These are phyloP conservation scores for Dendryphion nanum DNA, from an alignment of 2,329 filamentous ascomycete species.

Conservation along the genomic window DNA sequence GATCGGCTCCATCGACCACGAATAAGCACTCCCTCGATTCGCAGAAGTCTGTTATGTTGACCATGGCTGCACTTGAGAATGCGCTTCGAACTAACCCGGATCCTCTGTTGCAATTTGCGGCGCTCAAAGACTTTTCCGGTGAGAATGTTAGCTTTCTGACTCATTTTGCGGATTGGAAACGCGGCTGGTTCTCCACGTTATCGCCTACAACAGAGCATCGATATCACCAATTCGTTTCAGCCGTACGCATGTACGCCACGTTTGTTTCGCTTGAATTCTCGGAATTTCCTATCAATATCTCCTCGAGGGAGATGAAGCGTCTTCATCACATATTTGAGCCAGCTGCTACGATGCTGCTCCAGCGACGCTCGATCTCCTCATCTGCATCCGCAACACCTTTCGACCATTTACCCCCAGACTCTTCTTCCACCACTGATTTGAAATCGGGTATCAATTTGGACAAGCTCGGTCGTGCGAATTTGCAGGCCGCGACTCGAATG, in stretches of 20 bases:
- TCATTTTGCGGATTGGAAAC: constrained; percentile 31
- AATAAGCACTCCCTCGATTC: constrained; percentile 27
- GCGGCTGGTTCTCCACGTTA: constrained; percentile 26
- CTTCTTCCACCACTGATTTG: constrained; percentile 17
- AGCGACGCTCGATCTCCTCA: constrained; percentile 15
- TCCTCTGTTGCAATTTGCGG: constrained; percentile 32
- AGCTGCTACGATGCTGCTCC: constrained; percentile 19
- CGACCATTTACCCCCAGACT: constrained; percentile 17
- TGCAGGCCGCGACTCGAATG: constrained; percentile 24
- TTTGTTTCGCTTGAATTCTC: constrained; percentile 35
- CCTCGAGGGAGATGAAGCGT: constrained; percentile 25
- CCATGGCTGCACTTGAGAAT: constrained; percentile 34
- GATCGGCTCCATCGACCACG: constrained; percentile 7
- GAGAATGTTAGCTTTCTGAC: constrained; percentile 38
- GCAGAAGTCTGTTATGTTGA: constrained; percentile 30
- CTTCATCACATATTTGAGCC: constrained; percentile 26
- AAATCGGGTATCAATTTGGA: constrained; percentile 21
- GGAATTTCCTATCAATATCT: constrained; percentile 37
- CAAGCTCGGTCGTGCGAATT: constrained; percentile 26
- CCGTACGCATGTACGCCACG: constrained; percentile 30
- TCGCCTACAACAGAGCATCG: constrained; percentile 19
- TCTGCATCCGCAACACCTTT: constrained; percentile 28
- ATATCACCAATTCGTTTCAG: constrained; percentile 26
- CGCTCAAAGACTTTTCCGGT: constrained; percentile 34
- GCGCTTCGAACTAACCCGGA: constrained; percentile 28